These are phyloP conservation scores for Aspergillus ochraceus DNA, from an alignment of 2,329 filamentous ascomycete species.

Conservation along the genomic window DNA sequence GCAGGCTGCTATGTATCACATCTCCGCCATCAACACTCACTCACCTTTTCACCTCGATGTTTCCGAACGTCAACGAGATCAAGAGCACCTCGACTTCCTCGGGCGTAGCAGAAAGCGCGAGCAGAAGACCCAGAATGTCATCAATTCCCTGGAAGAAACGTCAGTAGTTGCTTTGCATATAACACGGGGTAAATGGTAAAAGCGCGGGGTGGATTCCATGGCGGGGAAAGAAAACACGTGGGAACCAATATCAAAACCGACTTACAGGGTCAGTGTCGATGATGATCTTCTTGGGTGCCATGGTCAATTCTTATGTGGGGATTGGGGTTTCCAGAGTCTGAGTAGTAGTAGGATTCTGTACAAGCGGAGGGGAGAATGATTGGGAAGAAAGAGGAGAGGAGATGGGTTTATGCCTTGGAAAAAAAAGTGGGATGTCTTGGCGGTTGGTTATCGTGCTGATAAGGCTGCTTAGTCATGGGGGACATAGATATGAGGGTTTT, in stretches of 20 bases:
- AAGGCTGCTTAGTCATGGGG: background rate
- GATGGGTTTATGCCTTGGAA: background rate
- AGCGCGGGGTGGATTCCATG: background rate
- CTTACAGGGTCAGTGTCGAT: conserved; percentile 92
- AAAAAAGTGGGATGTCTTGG: background rate
- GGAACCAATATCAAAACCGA: background rate
- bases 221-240: background rate
- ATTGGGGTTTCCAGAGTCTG: background rate
- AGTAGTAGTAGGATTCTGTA: background rate
- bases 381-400: background rate
- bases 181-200: background rate
- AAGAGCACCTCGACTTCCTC: conserved; percentile 85
- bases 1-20: background rate
- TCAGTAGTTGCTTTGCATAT: background rate
- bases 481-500: too few species aligned
- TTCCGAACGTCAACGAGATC: conserved; percentile 90
- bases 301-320: background rate
- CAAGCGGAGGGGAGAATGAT: background rate
- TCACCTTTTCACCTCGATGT: conserved; percentile 81
- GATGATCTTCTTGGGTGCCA: conserved; percentile 67
- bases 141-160: conserved; percentile 65
- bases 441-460: background rate
- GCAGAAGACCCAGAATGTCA: conserved; percentile 83
- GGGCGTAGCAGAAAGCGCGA: conserved; percentile 77
- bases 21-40: conserved; percentile 12